These are phyloP conservation scores for Colletotrichum gloeosporioides DNA, from an alignment of 2,329 filamentous ascomycete species.

Conservation along the genomic window DNA sequence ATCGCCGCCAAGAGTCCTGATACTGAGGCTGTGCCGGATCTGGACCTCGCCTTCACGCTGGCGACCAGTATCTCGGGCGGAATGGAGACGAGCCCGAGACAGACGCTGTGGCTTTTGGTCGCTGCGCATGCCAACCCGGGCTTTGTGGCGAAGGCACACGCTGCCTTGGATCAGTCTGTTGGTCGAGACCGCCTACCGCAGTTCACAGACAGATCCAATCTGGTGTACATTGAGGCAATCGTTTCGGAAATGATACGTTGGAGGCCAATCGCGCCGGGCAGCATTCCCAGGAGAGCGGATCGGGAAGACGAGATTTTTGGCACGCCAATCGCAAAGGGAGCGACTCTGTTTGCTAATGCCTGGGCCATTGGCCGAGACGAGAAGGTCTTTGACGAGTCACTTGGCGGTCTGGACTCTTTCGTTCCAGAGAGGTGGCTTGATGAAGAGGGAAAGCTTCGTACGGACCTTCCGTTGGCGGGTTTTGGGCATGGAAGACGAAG, in stretches of 20 bases:
- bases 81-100: slow-evolving; percentile 34
- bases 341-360: slow-evolving; percentile 46
- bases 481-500: slow-evolving; percentile 56
- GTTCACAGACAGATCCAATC: slow-evolving; percentile 39
- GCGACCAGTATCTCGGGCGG: slow-evolving; percentile 35
- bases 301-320: slow-evolving; percentile 40
- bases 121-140: slow-evolving; percentile 33
- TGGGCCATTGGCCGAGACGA: slow-evolving; percentile 43
- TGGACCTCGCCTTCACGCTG: slow-evolving; percentile 38
- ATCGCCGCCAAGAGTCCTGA: slow-evolving; percentile 33
- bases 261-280: slow-evolving; percentile 42
- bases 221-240: slow-evolving; percentile 48
- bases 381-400: slow-evolving; percentile 41
- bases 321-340: slow-evolving; percentile 46
- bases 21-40: slow-evolving; percentile 22
- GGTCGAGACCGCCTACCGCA: slow-evolving; percentile 41
- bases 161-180: slow-evolving; percentile 45
- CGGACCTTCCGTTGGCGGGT: slow-evolving; percentile 35
- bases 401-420: slow-evolving; percentile 29
- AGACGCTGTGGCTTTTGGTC: slow-evolving; percentile 35
- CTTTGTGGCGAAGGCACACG: slow-evolving; percentile 36
- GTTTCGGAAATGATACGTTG: slow-evolving; percentile 50
- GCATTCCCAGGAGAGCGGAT: slow-evolving; percentile 43
- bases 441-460: slow-evolving; percentile 20
- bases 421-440: slow-evolving; percentile 36